Conservation (phyloP, 805 yeast species). For the Limtongozyma cylindracea region DNA sequence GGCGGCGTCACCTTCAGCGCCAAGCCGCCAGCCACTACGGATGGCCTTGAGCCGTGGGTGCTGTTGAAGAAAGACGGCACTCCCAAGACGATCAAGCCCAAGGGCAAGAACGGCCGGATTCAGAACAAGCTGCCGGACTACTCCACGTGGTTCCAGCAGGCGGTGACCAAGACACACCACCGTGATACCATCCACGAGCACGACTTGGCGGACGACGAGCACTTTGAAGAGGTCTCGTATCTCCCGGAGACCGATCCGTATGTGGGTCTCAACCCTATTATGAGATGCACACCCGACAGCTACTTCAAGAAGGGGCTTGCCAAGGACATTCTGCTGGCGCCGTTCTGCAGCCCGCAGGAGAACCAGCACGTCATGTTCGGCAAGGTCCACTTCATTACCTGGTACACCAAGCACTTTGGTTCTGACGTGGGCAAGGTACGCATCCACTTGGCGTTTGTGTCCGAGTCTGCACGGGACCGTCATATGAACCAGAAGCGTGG, state of each 20-base stretch:
- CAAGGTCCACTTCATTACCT: constrained; percentile 47
- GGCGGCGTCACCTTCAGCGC: constrained; percentile 39
- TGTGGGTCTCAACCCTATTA: constrained; percentile 45
- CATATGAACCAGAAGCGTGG: constrained; percentile 19
- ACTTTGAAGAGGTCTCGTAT: constrained; percentile 24
- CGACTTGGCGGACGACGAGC: constrained; percentile 37
- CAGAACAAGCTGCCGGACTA: constrained; percentile 46
- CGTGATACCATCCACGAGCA: constrained; percentile 50
- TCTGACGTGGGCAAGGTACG: constrained; percentile 28
- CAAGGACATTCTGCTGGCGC: constrained; percentile 30
- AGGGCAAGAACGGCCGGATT: constrained; percentile 46
- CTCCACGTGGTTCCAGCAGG: constrained; percentile 53
- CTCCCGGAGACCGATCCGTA: constrained; percentile 54
- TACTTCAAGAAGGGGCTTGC: constrained; percentile 41
- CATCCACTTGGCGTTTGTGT: constrained; percentile 39
- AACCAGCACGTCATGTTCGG: constrained; percentile 28
- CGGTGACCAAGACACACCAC: constrained; percentile 25
- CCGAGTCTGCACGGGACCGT: no score
- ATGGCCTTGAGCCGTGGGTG: constrained; percentile 62
- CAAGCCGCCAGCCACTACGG: constrained; percentile 45
- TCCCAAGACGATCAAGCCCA: constrained; percentile 61
- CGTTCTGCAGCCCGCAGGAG: constrained; percentile 71
- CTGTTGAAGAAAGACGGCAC: constrained; percentile 51
- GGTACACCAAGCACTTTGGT: constrained; percentile 48
- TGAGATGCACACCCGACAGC: constrained; percentile 66